phyloP scores from a whole-genome alignment of 169 alveolate species.

The Sarcocystis neurona region DNA sequence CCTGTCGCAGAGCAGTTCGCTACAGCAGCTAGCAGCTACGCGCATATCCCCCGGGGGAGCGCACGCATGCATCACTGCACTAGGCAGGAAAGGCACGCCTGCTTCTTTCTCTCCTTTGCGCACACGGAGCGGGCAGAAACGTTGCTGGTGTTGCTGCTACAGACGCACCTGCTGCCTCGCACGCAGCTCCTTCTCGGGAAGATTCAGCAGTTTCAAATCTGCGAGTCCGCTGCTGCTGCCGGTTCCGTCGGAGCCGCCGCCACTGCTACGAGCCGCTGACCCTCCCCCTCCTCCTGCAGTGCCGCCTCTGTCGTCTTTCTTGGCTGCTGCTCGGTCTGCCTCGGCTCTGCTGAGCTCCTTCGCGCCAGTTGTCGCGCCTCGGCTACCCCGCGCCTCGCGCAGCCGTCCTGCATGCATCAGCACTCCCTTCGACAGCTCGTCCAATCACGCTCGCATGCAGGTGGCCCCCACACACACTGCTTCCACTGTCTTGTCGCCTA shows the following conservation, averaged over 20 bases:
- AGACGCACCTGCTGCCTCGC: constrained; percentile 63
- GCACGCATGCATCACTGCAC: too few relatives aligned
- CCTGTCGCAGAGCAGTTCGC: too few relatives aligned
- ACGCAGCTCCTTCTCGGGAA: constrained; percentile 58
- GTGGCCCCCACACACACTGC: not conserved
- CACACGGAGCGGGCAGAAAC: too few relatives aligned
- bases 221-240: constrained; percentile 50
- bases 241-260: too few relatives aligned
- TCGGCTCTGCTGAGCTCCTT: not conserved
- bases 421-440: not conserved
- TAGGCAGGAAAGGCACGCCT: too few relatives aligned
- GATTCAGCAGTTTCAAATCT: constrained; percentile 49
- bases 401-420: not conserved
- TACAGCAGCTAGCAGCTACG: too few relatives aligned
- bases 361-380: not conserved
- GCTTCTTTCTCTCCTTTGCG: too few relatives aligned
- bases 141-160: too few relatives aligned
- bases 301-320: not conserved
- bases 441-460: not conserved
- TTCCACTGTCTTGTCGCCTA: not conserved
- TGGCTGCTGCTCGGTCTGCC: constrained; percentile 13
- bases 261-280: not conserved
- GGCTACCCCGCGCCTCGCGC: not conserved
- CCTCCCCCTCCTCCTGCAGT: not conserved
- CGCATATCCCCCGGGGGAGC: too few relatives aligned